phyloP scores from a whole-genome alignment of 1,284 basidiomycete genomes.

The Salmacisia buchloeana region DNA sequence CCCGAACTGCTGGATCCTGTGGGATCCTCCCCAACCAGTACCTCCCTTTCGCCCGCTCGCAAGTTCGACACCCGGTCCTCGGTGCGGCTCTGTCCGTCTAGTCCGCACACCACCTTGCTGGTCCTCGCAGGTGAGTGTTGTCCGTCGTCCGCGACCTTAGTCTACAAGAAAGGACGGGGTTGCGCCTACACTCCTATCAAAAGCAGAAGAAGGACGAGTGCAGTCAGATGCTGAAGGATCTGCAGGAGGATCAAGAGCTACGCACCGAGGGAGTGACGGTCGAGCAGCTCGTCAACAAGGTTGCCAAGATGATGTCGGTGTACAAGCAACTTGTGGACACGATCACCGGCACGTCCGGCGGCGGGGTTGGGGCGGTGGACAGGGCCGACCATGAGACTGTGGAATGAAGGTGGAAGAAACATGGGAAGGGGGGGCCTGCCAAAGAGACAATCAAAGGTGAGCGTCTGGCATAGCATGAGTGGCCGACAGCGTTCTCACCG shows the following conservation, averaged over 20 bases:
- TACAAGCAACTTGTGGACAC: too few relatives aligned
- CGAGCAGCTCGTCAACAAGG: neutral
- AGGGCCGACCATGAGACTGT: neutral
- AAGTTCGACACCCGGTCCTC: too few relatives aligned
- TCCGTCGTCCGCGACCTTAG: too few relatives aligned
- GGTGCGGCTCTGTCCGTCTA: too few relatives aligned
- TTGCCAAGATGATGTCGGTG: neutral
- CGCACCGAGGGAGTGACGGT: neutral
- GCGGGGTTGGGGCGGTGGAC: neutral
- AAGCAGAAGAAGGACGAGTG: neutral
- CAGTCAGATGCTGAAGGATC: neutral
- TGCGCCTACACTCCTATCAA: slow-evolving; percentile 53
- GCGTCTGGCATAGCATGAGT: neutral
- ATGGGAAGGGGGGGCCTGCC: too few relatives aligned
- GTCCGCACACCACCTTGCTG: too few relatives aligned
- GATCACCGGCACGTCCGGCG: neutral
- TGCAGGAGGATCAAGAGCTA: neutral
- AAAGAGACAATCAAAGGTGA: neutral
- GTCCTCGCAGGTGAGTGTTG: too few relatives aligned
- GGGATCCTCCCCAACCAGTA: too few relatives aligned
- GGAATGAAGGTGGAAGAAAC: neutral
- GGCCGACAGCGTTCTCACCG: neutral
- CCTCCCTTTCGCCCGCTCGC: too few relatives aligned
- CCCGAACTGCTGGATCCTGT: too few relatives aligned
- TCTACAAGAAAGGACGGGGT: too few relatives aligned